A percentile compares a stretch with the other conserved stretches of the same genome.
These are phyloP conservation scores for Penicillium sp. DNA, from an alignment of 2,329 filamentous ascomycete species.

Conservation along the genomic window DNA sequence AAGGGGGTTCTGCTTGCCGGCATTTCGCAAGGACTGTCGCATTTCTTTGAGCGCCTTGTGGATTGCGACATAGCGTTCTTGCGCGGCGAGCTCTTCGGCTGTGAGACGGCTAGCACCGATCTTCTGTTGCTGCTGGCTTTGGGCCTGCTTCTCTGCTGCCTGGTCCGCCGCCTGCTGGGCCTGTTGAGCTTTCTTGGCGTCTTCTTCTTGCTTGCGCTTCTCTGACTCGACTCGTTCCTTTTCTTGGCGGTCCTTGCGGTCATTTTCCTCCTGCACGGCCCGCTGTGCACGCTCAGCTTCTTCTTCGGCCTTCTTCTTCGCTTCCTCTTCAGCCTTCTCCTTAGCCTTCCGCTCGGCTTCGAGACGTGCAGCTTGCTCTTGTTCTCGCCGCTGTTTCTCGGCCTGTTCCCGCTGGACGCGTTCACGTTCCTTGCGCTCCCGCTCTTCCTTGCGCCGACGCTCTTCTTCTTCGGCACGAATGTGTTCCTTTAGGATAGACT, in stretches of 20 bases:
- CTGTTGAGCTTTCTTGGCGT: conserved; percentile 21
- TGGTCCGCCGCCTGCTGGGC: conserved; percentile 15
- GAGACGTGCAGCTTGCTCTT: conserved; percentile 38
- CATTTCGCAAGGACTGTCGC: conserved; percentile 52
- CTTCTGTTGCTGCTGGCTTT: conserved; percentile 29
- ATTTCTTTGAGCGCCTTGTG: conserved; percentile 66
- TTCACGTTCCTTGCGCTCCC: conserved; percentile 34
- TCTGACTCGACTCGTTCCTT: conserved; percentile 31
- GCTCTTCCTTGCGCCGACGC: conserved; percentile 35
- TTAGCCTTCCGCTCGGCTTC: conserved; percentile 38
- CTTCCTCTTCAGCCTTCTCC: conserved; percentile 33
- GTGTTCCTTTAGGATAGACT: conserved; percentile 53
- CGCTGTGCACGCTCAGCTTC: conserved; percentile 39
- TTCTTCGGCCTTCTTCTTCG: conserved; percentile 33
- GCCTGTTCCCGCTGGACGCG: conserved; percentile 33
- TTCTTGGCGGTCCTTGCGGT: conserved; percentile 35
- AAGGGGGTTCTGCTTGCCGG: conserved; percentile 54
- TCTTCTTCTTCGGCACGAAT: conserved; percentile 41
- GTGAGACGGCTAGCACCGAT: conserved; percentile 30
- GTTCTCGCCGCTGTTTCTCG: conserved; percentile 31
- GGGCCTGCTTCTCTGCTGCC: conserved; percentile 30
- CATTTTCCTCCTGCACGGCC: conserved; percentile 34
- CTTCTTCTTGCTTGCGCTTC: conserved; percentile 34
- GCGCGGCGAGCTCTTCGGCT: conserved; percentile 42
- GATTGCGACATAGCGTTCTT: conserved; percentile 54